These are phyloP conservation scores for Solanum arcanum DNA, from an alignment of 257 asterid genomes.

Conservation along the genomic window DNA sequence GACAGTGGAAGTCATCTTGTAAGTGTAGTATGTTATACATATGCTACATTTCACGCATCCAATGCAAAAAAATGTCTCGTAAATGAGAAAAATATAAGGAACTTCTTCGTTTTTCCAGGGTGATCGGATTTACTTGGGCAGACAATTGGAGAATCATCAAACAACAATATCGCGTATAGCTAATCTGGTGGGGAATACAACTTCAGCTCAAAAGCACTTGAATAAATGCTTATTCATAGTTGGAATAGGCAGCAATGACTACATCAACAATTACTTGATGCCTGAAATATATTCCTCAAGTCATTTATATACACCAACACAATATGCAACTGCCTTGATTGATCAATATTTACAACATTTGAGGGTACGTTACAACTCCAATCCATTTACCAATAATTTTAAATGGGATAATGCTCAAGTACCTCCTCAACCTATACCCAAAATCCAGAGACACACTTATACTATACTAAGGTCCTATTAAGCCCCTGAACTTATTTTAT, in stretches of 20 bases:
- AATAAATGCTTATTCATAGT: constrained; percentile 34
- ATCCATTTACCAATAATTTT: neutral
- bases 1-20: constrained; percentile 22
- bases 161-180: neutral
- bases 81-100: neutral
- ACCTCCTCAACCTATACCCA: too few species aligned
- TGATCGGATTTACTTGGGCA: neutral
- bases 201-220: constrained; percentile 1
- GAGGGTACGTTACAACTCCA: neutral
- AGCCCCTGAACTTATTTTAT: too few species aligned
- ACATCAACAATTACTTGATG: constrained; percentile 38
- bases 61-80: neutral
- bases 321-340: constrained; percentile 28
- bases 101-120: constrained; percentile 10
- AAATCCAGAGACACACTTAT: too few species aligned
- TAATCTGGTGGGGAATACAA: neutral
- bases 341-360: constrained; percentile 7
- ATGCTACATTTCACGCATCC: neutral
- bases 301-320: constrained; percentile 11
- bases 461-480: too few species aligned
- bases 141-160: constrained; percentile 8
- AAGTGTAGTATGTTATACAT: neutral
- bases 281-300: constrained; percentile 11
- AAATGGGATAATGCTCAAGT: neutral
- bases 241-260: constrained; percentile 51